phyloP scores from a whole-genome alignment of 2,329 filamentous ascomycete genomes.

The Monosporascus sp. region DNA sequence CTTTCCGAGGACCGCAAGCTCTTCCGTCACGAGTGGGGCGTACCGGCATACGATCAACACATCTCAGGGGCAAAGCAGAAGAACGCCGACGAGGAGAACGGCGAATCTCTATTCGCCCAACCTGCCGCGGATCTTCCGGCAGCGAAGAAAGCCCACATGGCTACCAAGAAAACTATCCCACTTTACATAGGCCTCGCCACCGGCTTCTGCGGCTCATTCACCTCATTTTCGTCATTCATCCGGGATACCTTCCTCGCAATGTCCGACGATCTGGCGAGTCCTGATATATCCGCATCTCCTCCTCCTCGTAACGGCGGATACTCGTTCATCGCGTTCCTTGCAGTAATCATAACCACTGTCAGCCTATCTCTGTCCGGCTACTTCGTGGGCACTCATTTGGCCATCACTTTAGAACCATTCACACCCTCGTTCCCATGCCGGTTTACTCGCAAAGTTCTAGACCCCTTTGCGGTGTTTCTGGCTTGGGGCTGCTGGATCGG shows the following conservation, averaged over 20 bases:
- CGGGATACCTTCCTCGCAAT: constrained; percentile 74
- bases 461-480: constrained; percentile 58
- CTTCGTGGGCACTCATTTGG: constrained; percentile 68
- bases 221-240: constrained; percentile 82
- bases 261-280: constrained; percentile 63
- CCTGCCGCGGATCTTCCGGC: constrained; percentile 32
- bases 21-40: constrained; percentile 64
- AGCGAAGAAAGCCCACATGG: constrained; percentile 52
- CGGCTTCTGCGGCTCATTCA: constrained; percentile 85
- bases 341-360: constrained; percentile 67
- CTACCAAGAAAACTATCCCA: constrained; percentile 78
- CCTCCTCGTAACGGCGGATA: constrained; percentile 63
- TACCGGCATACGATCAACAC: constrained; percentile 31
- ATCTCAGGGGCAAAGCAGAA: constrained; percentile 28
- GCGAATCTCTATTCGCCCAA: constrained; percentile 8
- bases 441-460: constrained; percentile 54
- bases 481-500: constrained; percentile 74
- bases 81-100: constrained; percentile 32
- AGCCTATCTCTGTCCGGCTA: constrained; percentile 65
- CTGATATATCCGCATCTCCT: constrained; percentile 33
- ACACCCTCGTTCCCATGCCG: constrained; percentile 56
- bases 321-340: constrained; percentile 75
- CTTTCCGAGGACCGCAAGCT: constrained; percentile 71
- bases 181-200: constrained; percentile 82
- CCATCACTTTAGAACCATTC: constrained; percentile 51